A percentile compares a stretch with the other conserved stretches of the same genome.
Conservation (phyloP, 2,329 filamentous ascomycete species). For the Dothiorella sarmentorum region DNA sequence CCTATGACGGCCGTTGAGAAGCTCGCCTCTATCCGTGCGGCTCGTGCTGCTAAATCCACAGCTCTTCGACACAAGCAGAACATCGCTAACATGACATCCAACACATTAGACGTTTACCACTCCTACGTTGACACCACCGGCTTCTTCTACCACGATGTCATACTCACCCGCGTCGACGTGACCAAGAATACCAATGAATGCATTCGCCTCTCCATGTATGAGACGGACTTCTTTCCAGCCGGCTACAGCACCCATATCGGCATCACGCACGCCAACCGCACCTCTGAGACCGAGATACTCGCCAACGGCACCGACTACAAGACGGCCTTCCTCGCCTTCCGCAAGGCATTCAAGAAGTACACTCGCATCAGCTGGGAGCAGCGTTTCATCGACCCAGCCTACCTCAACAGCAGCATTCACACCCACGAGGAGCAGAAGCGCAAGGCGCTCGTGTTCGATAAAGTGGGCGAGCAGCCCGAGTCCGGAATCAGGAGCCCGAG, state of each 20-base stretch:
- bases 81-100: not conserved
- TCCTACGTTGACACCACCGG: slow-evolving; percentile 61
- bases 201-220: slow-evolving; percentile 25
- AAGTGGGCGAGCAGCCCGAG: not conserved
- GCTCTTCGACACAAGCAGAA: not conserved
- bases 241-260: slow-evolving; percentile 27
- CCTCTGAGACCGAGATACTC: slow-evolving; percentile 26
- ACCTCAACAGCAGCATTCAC: not conserved
- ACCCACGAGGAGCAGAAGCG: not conserved
- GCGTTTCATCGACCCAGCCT: slow-evolving; percentile 26
- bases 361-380: slow-evolving; percentile 42
- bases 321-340: slow-evolving; percentile 37
- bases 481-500: slow-evolving; percentile 25
- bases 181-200: slow-evolving; percentile 54
- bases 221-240: slow-evolving; percentile 29
- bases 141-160: slow-evolving; percentile 60
- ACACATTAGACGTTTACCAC: slow-evolving; percentile 44
- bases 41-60: not conserved
- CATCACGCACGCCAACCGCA: not conserved
- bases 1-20: slow-evolving; percentile 17
- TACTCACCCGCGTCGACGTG: slow-evolving; percentile 54
- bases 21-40: slow-evolving; percentile 2
- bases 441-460: not conserved
- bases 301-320: slow-evolving; percentile 31
- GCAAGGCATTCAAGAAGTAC: slow-evolving; percentile 38